phyloP scores from a whole-genome alignment of 441 rosid species.

The Gossypium schwendimanii region DNA sequence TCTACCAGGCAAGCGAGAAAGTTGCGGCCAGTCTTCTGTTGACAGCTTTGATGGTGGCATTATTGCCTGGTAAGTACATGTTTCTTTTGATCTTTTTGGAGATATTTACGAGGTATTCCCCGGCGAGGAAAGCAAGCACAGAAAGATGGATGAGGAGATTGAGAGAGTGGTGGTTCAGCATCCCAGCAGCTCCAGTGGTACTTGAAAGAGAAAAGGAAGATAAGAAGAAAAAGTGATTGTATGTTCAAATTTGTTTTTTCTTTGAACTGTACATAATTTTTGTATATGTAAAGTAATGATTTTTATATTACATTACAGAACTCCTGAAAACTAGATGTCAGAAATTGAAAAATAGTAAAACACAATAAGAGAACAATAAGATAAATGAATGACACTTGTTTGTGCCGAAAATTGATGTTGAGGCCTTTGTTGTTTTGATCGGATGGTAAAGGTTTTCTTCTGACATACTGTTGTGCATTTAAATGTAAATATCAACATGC shows the following conservation, averaged over 20 bases:
- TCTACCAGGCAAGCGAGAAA: slow-evolving; percentile 65
- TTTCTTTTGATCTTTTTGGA: slow-evolving; percentile 50
- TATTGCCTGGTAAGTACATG: slow-evolving; percentile 45
- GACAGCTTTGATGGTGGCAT: slow-evolving; percentile 34
- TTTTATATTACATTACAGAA: background rate
- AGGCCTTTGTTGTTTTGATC: background rate
- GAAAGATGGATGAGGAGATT: slow-evolving; percentile 67
- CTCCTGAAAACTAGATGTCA: slow-evolving; percentile 10
- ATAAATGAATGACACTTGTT: background rate
- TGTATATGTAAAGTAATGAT: background rate
- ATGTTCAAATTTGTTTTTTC: background rate
- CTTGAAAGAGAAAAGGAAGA: slow-evolving; percentile 57
- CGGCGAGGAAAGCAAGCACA: slow-evolving; percentile 51
- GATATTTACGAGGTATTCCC: slow-evolving; percentile 67
- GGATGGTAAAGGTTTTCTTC: background rate
- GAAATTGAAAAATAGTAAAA: background rate
- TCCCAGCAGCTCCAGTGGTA: slow-evolving; percentile 59
- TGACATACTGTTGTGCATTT: no score
- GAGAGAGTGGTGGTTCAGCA: slow-evolving; percentile 94
- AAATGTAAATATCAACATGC: no score
- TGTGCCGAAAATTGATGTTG: background rate
- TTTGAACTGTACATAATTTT: slow-evolving; percentile 1
- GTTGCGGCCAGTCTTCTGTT: slow-evolving; percentile 42
- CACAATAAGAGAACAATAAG: background rate
- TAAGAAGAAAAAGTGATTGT: slow-evolving; percentile 53